Evolutionary conservation across 139 green algal genomes (phyloP).

Genomic region (Raphidocelis subcapitata): DNA sequence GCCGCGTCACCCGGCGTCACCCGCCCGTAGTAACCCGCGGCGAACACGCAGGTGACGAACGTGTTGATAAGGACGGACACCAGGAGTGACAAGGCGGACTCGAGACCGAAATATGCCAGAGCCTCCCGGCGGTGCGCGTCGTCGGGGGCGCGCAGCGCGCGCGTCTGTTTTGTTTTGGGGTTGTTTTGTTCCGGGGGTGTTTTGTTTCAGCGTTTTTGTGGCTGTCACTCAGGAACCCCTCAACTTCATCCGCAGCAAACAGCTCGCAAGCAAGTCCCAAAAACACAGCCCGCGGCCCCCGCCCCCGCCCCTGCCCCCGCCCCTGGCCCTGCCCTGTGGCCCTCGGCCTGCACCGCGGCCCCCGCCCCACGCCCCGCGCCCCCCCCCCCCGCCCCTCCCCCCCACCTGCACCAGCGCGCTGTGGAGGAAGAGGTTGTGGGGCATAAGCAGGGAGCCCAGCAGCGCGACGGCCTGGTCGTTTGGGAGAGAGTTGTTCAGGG

Average conservation of each 20-base stretch:
- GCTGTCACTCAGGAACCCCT: no score
- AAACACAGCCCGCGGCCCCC: no score
- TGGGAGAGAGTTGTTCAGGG: not conserved
- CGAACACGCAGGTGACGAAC: slow-evolving; percentile 81
- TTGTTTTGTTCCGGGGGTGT: no score
- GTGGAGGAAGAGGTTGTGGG: slow-evolving; percentile 94
- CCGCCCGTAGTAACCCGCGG: slow-evolving; percentile 54
- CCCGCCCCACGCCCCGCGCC: no score
- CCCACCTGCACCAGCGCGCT: slow-evolving; percentile 78
- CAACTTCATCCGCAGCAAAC: no score
- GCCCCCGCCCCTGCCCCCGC: no score
- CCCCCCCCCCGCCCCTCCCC: no score
- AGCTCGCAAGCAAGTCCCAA: no score
- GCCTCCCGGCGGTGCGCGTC: slow-evolving; percentile 52
- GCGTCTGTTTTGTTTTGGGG: no score
- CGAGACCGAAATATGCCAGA: slow-evolving; percentile 76
- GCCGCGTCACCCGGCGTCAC: slow-evolving; percentile 39
- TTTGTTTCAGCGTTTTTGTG: no score
- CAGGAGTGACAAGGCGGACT: slow-evolving; percentile 70
- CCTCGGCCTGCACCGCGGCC: no score
- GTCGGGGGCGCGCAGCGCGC: slow-evolving; percentile 10
- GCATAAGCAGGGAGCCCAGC: slow-evolving; percentile 86
- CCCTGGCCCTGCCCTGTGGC: no score
- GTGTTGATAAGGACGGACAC: slow-evolving; percentile 86
- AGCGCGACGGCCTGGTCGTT: slow-evolving; percentile 60